Evolutionary conservation across 2,329 filamentous ascomycete genomes (phyloP).

Genomic region (Diaporthe vexans): DNA sequence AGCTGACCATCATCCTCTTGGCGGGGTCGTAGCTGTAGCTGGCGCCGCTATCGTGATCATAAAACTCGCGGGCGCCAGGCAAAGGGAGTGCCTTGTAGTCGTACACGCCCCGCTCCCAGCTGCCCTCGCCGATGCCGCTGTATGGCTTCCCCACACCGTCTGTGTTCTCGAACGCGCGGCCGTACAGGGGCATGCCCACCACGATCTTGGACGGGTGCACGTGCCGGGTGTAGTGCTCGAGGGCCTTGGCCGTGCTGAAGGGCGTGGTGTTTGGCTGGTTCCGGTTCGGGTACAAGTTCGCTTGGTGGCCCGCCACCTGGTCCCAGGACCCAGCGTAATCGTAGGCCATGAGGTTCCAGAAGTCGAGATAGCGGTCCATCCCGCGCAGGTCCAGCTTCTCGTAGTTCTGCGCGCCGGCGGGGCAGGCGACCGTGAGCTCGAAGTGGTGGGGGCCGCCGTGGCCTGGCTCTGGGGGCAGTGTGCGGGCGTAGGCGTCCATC

Average conservation of each 20-base stretch:
- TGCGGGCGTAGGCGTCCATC: constrained; percentile 69
- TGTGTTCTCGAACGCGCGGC: constrained; percentile 85
- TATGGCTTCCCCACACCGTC: constrained; percentile 79
- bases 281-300: constrained; percentile 78
- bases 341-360: constrained; percentile 90
- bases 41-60: constrained; percentile 75
- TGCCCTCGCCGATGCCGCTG: constrained; percentile 81
- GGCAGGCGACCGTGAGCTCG: constrained; percentile 75
- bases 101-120: constrained; percentile 87
- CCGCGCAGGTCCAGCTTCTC: constrained; percentile 71
- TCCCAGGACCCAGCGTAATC: constrained; percentile 92
- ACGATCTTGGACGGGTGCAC: constrained; percentile 82
- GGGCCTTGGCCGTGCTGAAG: constrained; percentile 80
- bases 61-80: constrained; percentile 72
- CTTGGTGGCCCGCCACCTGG: constrained; percentile 77
- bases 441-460: constrained; percentile 62
- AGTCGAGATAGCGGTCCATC: constrained; percentile 78
- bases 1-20: constrained; percentile 79
- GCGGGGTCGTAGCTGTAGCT: constrained; percentile 82
- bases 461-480: constrained; percentile 50
- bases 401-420: constrained; percentile 74
- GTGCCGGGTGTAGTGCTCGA: constrained; percentile 79
- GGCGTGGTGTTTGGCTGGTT: constrained; percentile 76
- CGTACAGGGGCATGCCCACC: constrained; percentile 93
- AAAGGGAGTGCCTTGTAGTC: constrained; percentile 90